A percentile compares a stretch with the other conserved stretches of the same genome.
These are phyloP conservation scores for Fusarium goolgardi DNA, from an alignment of 2,329 filamentous ascomycete species.

Conservation along the genomic window DNA sequence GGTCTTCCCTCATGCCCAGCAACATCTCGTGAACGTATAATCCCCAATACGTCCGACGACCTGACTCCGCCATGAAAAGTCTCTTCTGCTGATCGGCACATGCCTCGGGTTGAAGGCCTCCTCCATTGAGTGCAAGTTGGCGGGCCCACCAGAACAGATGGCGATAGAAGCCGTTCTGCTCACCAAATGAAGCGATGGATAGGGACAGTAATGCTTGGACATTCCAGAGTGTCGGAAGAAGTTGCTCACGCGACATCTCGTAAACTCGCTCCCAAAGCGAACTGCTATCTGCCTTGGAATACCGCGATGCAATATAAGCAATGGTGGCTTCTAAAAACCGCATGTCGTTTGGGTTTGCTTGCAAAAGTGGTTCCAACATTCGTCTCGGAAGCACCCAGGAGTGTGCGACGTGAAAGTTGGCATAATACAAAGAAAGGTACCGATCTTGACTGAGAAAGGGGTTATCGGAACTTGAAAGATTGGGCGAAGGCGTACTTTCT, in stretches of 20 bases:
- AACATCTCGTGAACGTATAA: constrained; percentile 41
- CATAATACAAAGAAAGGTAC: constrained; percentile 41
- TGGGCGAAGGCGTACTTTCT: constrained; percentile 27
- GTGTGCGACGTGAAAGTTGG: constrained; percentile 42
- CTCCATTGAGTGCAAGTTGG: constrained; percentile 30
- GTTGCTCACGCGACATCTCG: constrained; percentile 23
- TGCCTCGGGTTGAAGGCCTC: constrained; percentile 37
- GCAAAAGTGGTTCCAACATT: constrained; percentile 15
- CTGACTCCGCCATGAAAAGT: constrained; percentile 41
- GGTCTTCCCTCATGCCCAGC: constrained; percentile 28
- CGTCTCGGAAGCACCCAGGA: constrained; percentile 41
- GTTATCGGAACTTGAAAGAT: constrained; percentile 6
- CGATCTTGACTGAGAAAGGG: constrained; percentile 8
- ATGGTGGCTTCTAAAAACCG: constrained; percentile 27
- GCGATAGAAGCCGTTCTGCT: not conserved
- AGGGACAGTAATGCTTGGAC: constrained; percentile 42
- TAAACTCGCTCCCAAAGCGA: constrained; percentile 27
- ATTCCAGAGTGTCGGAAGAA: constrained; percentile 38
- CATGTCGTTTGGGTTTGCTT: constrained; percentile 11
- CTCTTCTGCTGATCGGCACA: constrained; percentile 28
- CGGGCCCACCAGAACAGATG: constrained; percentile 23
- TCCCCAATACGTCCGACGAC: constrained; percentile 44
- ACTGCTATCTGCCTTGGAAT: constrained; percentile 21
- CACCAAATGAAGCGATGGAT: constrained; percentile 36
- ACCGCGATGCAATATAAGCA: constrained; percentile 41